These are phyloP conservation scores for Rhodomyrtus psidioides DNA, from an alignment of 441 rosid genomes.

Conservation along the genomic window DNA sequence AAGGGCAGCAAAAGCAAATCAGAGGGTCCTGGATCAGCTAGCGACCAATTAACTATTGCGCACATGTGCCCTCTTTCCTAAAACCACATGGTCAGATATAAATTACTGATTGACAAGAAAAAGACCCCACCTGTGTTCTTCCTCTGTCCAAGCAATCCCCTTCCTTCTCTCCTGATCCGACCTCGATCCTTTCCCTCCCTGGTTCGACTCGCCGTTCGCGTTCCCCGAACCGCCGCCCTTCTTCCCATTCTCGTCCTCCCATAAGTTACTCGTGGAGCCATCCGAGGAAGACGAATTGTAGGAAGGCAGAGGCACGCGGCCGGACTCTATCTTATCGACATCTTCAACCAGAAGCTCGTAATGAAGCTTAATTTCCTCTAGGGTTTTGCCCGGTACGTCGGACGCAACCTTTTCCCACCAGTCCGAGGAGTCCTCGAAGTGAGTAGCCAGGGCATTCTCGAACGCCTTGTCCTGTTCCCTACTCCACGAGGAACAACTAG, in stretches of 20 bases:
- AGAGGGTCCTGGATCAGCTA: not conserved
- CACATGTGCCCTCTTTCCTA: not conserved
- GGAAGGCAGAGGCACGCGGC: slow-evolving; percentile 8
- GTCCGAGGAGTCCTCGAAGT: slow-evolving; percentile 3
- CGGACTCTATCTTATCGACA: slow-evolving; percentile 3
- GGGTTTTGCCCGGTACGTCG: slow-evolving; percentile 1
- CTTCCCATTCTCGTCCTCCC: slow-evolving; percentile 68
- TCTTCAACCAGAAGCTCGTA: slow-evolving; percentile 2
- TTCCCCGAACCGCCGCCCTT: slow-evolving; percentile 56
- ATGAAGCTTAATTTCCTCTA: slow-evolving; percentile 5
- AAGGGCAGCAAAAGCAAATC: not conserved
- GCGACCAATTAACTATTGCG: not conserved
- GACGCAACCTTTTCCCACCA: slow-evolving; percentile 12
- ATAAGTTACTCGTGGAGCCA: slow-evolving; percentile 46
- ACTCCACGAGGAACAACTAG: slow-evolving; percentile 2
- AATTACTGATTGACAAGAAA: not conserved
- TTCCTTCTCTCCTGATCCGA: slow-evolving; percentile 94
- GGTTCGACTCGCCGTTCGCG: slow-evolving; percentile 49
- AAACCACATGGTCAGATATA: not conserved
- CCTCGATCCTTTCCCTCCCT: slow-evolving; percentile 75
- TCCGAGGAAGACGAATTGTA: slow-evolving; percentile 29
- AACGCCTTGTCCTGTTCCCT: slow-evolving; percentile 12
- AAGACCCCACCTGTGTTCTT: slow-evolving; percentile 78
- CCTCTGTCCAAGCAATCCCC: slow-evolving; percentile 99
- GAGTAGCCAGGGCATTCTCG: slow-evolving; percentile 7